Conservation (phyloP, 495 filamentous ascomycete species). For the Articulospora tetracladia region DNA sequence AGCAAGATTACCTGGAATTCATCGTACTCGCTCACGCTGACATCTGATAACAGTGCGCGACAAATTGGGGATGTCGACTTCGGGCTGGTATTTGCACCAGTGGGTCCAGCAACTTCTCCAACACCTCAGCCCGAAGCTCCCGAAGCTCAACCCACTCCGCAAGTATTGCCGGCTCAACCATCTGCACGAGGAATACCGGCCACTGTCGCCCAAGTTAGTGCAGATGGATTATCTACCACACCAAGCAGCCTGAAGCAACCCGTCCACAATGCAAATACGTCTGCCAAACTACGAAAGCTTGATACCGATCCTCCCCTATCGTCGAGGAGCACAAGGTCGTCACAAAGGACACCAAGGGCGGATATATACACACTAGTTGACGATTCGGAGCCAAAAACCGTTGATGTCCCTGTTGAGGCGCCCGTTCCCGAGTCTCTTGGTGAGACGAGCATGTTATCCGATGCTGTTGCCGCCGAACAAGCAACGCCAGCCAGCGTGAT, state of each 20-base stretch:
- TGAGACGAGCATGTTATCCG: constrained; percentile 4
- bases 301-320: constrained; percentile 19
- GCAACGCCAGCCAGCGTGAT: constrained; percentile 3
- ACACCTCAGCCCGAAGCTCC: constrained; percentile 6
- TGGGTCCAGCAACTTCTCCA: constrained; percentile 7
- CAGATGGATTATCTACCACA: background rate
- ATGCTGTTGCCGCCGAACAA: background rate
- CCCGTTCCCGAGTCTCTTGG: background rate
- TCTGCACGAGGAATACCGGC: background rate
- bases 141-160: background rate
- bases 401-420: constrained; percentile 1
- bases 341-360: constrained; percentile 5
- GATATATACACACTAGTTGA: constrained; percentile 19
- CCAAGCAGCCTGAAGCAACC: background rate
- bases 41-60: constrained; percentile 14
- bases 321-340: constrained; percentile 14
- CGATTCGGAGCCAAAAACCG: background rate
- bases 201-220: background rate
- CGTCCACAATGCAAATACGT: constrained; percentile 22
- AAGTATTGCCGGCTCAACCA: constrained; percentile 8
- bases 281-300: constrained; percentile 25
- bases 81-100: constrained; percentile 19
- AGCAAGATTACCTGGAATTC: constrained; percentile 12
- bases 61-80: constrained; percentile 28
- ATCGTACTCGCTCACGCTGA: background rate